These are phyloP conservation scores for Crithidia acanthocephali DNA, from an alignment of 208 protist species.

Conservation along the genomic window DNA sequence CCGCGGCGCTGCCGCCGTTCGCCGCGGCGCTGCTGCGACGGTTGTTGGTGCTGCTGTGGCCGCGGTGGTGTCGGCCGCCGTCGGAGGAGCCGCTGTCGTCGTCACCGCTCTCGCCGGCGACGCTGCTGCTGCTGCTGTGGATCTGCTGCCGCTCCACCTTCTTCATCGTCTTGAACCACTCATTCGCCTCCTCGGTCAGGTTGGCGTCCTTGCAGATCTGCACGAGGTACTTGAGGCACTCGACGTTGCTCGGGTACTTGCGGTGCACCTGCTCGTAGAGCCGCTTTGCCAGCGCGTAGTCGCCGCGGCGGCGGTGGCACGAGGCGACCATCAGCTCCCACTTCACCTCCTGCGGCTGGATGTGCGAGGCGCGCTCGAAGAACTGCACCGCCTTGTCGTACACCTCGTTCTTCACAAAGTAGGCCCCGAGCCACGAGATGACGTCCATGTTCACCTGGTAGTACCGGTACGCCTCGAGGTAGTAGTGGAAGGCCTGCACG, in stretches of 20 bases:
- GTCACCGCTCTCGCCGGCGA: constrained; percentile 20
- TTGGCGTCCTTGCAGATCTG: constrained; percentile 94
- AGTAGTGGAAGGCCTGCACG: constrained; percentile 95
- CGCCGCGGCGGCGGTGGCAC: constrained; percentile 94
- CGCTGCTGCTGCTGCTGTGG: constrained; percentile 41
- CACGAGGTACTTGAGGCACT: constrained; percentile 95
- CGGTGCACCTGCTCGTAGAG: constrained; percentile 93
- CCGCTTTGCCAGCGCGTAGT: constrained; percentile 91
- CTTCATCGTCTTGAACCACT: constrained; percentile 90
- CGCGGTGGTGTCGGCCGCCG: too few species aligned
- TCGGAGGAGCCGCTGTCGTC: constrained; percentile 35
- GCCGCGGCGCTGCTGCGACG: constrained; percentile 4
- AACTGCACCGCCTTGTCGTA: constrained; percentile 98
- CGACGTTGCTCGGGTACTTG: constrained; percentile 95
- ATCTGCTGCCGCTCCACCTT: constrained; percentile 76
- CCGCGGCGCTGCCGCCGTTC: constrained; percentile 19
- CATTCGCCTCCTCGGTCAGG: constrained; percentile 90
- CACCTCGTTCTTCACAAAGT: constrained; percentile 97
- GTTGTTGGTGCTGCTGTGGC: constrained; percentile 9
- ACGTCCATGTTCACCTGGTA: constrained; percentile 98
- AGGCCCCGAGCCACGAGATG: constrained; percentile 97
- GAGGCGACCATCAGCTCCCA: constrained; percentile 97
- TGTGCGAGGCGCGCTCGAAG: constrained; percentile 96
- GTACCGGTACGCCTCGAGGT: constrained; percentile 96
- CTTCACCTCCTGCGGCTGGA: constrained; percentile 96